Conservation (phyloP, 805 yeast species). For the Kregervanrija delftensis region DNA sequence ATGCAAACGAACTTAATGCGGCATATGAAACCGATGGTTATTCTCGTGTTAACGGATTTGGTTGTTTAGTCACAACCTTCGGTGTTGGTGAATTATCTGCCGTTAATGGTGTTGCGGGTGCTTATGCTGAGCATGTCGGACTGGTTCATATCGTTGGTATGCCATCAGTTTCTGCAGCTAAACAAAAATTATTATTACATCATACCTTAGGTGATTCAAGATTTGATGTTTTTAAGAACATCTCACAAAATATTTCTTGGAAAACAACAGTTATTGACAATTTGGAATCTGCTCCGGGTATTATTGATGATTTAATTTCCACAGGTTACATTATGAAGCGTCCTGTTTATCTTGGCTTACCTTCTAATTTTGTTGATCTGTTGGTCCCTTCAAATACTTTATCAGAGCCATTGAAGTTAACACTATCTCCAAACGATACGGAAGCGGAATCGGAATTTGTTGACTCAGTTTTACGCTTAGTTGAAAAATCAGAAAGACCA, state of each 20-base stretch:
- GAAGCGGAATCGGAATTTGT: conserved; percentile 61
- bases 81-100: conserved; percentile 90
- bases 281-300: conserved; percentile 56
- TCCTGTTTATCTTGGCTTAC: conserved; percentile 78
- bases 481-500: conserved; percentile 59
- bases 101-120: conserved; percentile 80
- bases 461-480: conserved; percentile 42
- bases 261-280: conserved; percentile 62
- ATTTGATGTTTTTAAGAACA: conserved; percentile 69
- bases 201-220: conserved; percentile 84
- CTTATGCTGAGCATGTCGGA: conserved; percentile 87
- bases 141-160: conserved; percentile 80
- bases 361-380: conserved; percentile 72
- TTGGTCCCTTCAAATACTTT: conserved; percentile 50
- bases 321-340: conserved; percentile 66
- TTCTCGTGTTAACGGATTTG: conserved; percentile 71
- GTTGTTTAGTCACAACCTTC: conserved; percentile 74
- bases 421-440: conserved; percentile 49
- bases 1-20: conserved; percentile 85
- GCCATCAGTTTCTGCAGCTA: conserved; percentile 69
- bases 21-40: conserved; percentile 88
- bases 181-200: conserved; percentile 66
- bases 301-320: conserved; percentile 68
- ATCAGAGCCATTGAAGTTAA: conserved; percentile 51
- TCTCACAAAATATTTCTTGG: conserved; percentile 67